Base-by-base conservation (phyloP, 306 rosid genomes). In the Prosopis cineraria region DNA sequence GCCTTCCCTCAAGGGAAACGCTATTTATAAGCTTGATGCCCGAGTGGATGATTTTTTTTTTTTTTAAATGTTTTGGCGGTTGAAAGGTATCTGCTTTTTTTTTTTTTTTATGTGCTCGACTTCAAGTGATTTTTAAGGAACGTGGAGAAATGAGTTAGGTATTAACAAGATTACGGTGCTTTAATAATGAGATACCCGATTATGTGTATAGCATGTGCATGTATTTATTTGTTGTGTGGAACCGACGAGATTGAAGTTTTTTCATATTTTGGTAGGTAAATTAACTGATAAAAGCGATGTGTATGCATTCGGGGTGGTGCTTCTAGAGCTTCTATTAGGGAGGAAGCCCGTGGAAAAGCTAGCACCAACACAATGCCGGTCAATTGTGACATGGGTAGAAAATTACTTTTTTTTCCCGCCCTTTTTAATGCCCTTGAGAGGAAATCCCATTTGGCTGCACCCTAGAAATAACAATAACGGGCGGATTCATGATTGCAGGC, bases 241-340 rank as follows among this genome's bases (percentile, higher is more conserved):
- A 19, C 0, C 56, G 16, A 76, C 53, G 72, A 50, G 40, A 33
- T 59, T 76, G 34, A 7, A 36, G 22, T 43, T 5, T 43, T 5
- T 7, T 14, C 33, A 60, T 27, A 50, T 8, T 36, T 82, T 79
- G 60, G 40, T 87, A 93, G 99, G 99, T 68, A 96, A 96, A 79
- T 88, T 96, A 88, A 90, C 99, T 5, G 98, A 96, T 85, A 96
- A 96, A 86, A 93, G 99, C 75, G 99, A 96, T 78, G 99, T 96
- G 0, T 96, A 93, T 82, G 98, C 94, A 14, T 96, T 91, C 67
- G 99, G 99, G 36, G 89, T 96, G 10, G 98, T 96, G 82, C 99
- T 96, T 81, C 78, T 96, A 74, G 98, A 96, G 90, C 97, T 96
- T 82, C 90, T 96, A 16, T 75, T 93, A 40, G 98, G 98, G 73